phyloP scores from a whole-genome alignment of 2,329 filamentous ascomycete genomes.

The Fusarium sp. region DNA sequence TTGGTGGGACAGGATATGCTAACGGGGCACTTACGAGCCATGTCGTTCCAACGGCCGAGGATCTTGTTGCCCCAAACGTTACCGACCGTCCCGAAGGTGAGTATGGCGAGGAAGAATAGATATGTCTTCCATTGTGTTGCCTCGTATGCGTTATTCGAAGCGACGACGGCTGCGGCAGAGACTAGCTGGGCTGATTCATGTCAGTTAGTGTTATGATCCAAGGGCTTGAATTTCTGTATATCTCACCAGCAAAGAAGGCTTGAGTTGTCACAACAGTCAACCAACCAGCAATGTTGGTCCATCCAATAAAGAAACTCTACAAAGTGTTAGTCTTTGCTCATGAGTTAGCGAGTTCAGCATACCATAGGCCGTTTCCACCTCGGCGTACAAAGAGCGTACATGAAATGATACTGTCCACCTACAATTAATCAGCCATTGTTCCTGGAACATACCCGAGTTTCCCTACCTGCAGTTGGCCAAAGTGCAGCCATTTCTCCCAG shows the following conservation, averaged over 20 bases:
- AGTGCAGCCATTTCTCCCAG: slow-evolving; percentile 55
- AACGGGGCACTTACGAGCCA: slow-evolving; percentile 42
- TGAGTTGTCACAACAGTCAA: slow-evolving; percentile 54
- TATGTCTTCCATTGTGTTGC: slow-evolving; percentile 53
- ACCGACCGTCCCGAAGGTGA: slow-evolving; percentile 38
- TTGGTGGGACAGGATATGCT: neutral
- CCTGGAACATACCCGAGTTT: too few relatives aligned
- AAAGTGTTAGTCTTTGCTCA: neutral
- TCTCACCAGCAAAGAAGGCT: slow-evolving; percentile 53
- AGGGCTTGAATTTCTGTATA: fast-evolving
- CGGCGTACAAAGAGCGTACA: slow-evolving; percentile 51
- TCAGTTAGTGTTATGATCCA: neutral
- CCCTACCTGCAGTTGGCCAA: slow-evolving; percentile 54
- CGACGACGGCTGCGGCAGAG: slow-evolving; percentile 53
- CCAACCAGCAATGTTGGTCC: slow-evolving; percentile 56
- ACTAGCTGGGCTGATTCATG: slow-evolving; percentile 51
- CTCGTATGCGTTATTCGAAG: slow-evolving; percentile 50
- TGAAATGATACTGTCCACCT: slow-evolving; percentile 57
- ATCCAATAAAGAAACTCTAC: slow-evolving; percentile 55
- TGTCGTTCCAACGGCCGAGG: slow-evolving; percentile 53
- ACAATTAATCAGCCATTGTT: fast-evolving
- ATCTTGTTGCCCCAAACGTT: slow-evolving; percentile 51
- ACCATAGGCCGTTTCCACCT: slow-evolving; percentile 48
- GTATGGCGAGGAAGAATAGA: slow-evolving; percentile 50
- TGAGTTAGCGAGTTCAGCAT: fast-evolving